Conservation (phyloP, 1,139 yeast genomes). For the Keqinozyma sinolaborantium region DNA sequence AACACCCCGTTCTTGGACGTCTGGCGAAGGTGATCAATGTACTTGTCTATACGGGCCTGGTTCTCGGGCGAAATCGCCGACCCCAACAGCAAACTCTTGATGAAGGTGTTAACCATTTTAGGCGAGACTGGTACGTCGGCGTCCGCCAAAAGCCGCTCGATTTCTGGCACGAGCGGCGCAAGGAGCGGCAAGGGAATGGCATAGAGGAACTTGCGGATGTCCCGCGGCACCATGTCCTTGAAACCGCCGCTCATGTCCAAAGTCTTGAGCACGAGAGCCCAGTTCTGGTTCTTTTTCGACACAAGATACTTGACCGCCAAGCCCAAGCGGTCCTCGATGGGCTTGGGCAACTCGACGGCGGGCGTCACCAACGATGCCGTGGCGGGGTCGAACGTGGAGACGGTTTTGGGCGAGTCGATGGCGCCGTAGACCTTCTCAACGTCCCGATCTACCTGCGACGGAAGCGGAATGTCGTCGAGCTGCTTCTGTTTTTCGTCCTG, state of each 20-base stretch:
- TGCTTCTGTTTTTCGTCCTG: slow-evolving; percentile 10
- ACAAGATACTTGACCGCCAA: slow-evolving; percentile 45
- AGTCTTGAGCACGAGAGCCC: slow-evolving; percentile 52
- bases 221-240: slow-evolving; percentile 27
- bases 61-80: slow-evolving; percentile 18
- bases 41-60: slow-evolving; percentile 21
- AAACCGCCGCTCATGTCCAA: slow-evolving; percentile 42
- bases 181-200: slow-evolving; percentile 40
- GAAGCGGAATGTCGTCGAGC: slow-evolving; percentile 16
- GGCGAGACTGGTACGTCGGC: slow-evolving; percentile 30
- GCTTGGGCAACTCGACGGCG: slow-evolving; percentile 33
- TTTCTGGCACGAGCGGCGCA: slow-evolving; percentile 26
- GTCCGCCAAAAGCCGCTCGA: slow-evolving; percentile 30
- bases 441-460: slow-evolving; percentile 16
- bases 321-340: slow-evolving; percentile 43
- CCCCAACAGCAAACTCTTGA: slow-evolving; percentile 36
- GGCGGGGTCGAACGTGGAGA: slow-evolving; percentile 7
- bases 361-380: slow-evolving; percentile 14
- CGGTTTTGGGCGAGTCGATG: slow-evolving; percentile 4
- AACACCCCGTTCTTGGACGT: slow-evolving; percentile 15
- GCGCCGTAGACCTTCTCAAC: slow-evolving; percentile 15
- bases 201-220: slow-evolving; percentile 39
- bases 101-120: slow-evolving; percentile 40
- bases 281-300: slow-evolving; percentile 44
- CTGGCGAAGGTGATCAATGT: slow-evolving; percentile 14